Evolutionary conservation across 331 rosid species (phyloP).

Genomic region (Dryas integrifolia): DNA sequence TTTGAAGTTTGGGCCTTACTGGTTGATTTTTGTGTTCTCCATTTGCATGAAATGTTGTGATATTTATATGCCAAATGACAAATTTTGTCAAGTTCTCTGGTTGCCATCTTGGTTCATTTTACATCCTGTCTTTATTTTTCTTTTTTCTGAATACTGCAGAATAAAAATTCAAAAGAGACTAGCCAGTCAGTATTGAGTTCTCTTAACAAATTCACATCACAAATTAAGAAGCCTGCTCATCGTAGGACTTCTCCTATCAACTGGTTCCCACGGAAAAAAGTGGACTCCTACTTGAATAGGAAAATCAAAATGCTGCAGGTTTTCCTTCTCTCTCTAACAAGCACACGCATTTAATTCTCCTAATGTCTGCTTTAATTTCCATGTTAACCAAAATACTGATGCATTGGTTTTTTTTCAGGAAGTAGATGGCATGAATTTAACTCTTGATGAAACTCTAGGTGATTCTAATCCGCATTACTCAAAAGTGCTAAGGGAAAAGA

Average conservation of each 20-base stretch:
- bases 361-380: background rate
- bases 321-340: background rate
- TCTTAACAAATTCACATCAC: slow-evolving; percentile 62
- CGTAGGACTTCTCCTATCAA: slow-evolving; percentile 78
- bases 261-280: slow-evolving; percentile 89
- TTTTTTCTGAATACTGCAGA: slow-evolving; percentile 44
- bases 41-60: background rate
- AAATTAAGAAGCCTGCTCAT: slow-evolving; percentile 73
- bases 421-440: slow-evolving; percentile 74
- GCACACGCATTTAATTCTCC: background rate
- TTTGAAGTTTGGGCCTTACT: background rate
- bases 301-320: slow-evolving; percentile 97
- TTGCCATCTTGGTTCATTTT: background rate
- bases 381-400: slow-evolving; percentile 16
- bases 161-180: slow-evolving; percentile 49
- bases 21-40: background rate
- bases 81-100: background rate
- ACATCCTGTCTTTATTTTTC: background rate
- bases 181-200: slow-evolving; percentile 46
- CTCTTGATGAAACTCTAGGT: slow-evolving; percentile 87
- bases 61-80: background rate
- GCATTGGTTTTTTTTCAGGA: slow-evolving; percentile 44
- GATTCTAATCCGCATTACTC: slow-evolving; percentile 91
- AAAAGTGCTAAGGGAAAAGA: slow-evolving; percentile 73
- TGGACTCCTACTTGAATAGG: slow-evolving; percentile 78